Evolutionary conservation across 352 stramenopile species (phyloP).

Genomic region (Pythium utonaiense): DNA sequence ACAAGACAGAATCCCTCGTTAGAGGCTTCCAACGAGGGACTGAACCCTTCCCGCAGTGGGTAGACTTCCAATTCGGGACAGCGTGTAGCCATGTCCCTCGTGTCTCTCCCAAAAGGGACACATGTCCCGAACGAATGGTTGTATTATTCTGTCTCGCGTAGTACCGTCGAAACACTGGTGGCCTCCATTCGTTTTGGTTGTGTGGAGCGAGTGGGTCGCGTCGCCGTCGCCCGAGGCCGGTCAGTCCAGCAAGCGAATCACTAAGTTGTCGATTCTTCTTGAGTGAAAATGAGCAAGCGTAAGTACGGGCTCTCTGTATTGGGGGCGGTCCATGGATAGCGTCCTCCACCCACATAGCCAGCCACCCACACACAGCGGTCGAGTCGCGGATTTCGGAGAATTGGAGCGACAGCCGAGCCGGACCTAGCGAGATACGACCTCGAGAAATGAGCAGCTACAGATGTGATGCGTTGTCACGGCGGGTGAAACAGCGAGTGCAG

Average conservation of each 20-base stretch:
- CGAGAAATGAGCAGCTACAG: too few species aligned
- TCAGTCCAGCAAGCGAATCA: conserved; percentile 33
- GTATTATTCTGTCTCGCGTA: conserved; percentile 19
- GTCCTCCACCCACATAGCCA: neutral
- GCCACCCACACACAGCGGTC: neutral
- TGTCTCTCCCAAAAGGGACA: neutral
- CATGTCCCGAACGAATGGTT: neutral
- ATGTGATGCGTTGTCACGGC: too few species aligned
- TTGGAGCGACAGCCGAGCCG: too few species aligned
- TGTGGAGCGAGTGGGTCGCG: neutral
- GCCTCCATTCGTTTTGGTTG: conserved; percentile 36
- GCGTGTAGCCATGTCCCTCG: conserved; percentile 2
- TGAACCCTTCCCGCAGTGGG: neutral
- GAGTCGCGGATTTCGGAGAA: neutral
- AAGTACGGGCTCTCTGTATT: conserved; percentile 30
- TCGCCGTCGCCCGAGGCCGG: neutral
- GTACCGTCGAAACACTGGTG: conserved; percentile 17
- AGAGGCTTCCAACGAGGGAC: neutral
- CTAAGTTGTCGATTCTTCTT: conserved; percentile 64
- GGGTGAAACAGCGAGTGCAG: too few species aligned
- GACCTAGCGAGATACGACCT: too few species aligned
- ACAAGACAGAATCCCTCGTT: conserved; percentile 5
- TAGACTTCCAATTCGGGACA: neutral
- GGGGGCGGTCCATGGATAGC: neutral
- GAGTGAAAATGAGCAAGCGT: conserved; percentile 87